Evolutionary conservation across 2,329 filamentous ascomycete species (phyloP), one percentile per base, ranked within the genome.

Genomic region (Hymenoscyphus linearis): DNA sequence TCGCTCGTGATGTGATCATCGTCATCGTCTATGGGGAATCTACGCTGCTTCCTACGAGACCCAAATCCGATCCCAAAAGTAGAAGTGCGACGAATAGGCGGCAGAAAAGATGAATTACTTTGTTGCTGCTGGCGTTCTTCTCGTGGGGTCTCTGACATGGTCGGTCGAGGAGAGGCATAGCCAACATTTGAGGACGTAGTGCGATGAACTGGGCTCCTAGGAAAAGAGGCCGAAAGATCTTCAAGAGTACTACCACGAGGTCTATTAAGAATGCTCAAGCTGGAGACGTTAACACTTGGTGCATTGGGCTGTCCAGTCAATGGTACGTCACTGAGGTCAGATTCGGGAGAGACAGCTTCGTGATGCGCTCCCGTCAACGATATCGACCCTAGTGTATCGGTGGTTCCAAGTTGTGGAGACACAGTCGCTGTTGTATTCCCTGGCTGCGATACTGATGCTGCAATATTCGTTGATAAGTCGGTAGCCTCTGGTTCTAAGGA

Each of bases 71-170:
- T 67, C 50, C 80, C 80, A 70, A 87, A 83, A 3, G 81, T 82
- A 16, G 84, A 86, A 14, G 78, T 79, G 35, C 82, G 78, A 53
- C 82, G 78, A 61, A 87, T 85, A 1, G 82, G 82, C 2, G 85
- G 84, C 40, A 87, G 71, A 64, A 86, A 86, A 1, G 67, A 65
- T 5, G 65, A 27, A 13, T 44, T 59, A 2, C 61, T 55, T 22
- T 59, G 55, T 40, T 62, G 62, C 34, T 61, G 60, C 18, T 64
- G 60, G 10, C 25, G 26, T 31, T 50, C 34, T 25, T 57, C 13
- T 61, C 61, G 9, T 35, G 35, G 31, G 27, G 27, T 44, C 37
- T 60, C 52, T 35, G 54, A 22, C 16, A 40, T 35, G 13, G 56
- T 7, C 1, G 44, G 18, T 27, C 53, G 60, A 5, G 37, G 13